phyloP scores from a whole-genome alignment of 2,329 filamentous ascomycete species.

The Alternaria ethzedia region DNA sequence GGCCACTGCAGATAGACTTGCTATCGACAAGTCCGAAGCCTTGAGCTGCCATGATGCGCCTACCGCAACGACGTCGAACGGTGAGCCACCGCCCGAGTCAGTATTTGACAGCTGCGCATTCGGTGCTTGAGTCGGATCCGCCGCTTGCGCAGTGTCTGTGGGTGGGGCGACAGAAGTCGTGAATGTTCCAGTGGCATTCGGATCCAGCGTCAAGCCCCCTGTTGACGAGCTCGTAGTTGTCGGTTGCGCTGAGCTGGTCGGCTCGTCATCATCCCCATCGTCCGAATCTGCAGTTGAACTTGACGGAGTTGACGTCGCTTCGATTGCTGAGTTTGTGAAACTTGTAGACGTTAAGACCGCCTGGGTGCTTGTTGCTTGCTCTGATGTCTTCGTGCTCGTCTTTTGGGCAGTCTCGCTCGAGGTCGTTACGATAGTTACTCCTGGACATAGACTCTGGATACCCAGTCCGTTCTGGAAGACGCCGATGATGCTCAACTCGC shows the following conservation, averaged over 20 bases:
- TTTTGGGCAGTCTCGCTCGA: slow-evolving; percentile 11
- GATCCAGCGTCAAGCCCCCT: slow-evolving; percentile 18
- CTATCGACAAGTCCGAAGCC: slow-evolving; percentile 2
- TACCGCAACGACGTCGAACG: slow-evolving; percentile 49
- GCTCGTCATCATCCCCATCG: not conserved
- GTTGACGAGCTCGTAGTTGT: slow-evolving; percentile 13
- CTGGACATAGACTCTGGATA: slow-evolving; percentile 48
- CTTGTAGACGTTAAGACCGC: not conserved
- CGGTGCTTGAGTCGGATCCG: slow-evolving; percentile 21
- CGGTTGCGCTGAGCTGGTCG: slow-evolving; percentile 6
- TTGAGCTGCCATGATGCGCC: slow-evolving; percentile 24
- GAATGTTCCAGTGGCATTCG: slow-evolving; percentile 18
- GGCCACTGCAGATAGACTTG: slow-evolving; percentile 19
- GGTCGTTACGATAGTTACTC: slow-evolving; percentile 32
- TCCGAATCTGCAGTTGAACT: slow-evolving; percentile 6
- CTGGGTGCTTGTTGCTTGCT: slow-evolving; percentile 17
- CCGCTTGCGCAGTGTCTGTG: slow-evolving; percentile 9
- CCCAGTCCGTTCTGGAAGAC: slow-evolving; percentile 52
- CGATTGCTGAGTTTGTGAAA: not conserved
- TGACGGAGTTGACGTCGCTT: slow-evolving; percentile 10
- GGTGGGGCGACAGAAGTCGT: slow-evolving; percentile 10
- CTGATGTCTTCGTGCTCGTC: slow-evolving; percentile 9
- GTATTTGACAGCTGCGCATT: slow-evolving; percentile 43
- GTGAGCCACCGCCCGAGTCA: slow-evolving; percentile 53
- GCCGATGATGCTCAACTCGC: slow-evolving; percentile 50